Percentiles rank a stretch among this genome's conserved stretches.
Evolutionary conservation across 352 stramenopile species (phyloP).

Genomic region (Stramenopiles sp.): DNA sequence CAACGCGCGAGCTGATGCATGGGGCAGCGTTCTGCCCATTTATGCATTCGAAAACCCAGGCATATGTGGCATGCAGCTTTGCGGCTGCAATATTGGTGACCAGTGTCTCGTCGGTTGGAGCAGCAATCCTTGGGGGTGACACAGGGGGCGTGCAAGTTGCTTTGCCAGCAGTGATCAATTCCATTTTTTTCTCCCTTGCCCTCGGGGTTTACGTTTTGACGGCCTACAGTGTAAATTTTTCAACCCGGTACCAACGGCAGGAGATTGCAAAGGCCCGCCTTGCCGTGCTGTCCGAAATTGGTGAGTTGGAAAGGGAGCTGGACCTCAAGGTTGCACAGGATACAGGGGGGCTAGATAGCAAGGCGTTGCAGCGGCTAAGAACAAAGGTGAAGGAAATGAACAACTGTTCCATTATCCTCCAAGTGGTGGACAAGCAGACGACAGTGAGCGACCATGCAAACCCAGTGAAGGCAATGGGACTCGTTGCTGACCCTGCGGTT

Average conservation of each 20-base stretch:
- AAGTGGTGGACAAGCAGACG: background rate
- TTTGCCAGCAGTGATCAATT: background rate
- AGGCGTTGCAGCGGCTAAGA: background rate
- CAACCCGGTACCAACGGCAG: background rate
- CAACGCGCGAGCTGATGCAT: background rate
- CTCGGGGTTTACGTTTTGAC: background rate
- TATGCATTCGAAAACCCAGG: background rate
- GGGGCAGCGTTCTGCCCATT: background rate
- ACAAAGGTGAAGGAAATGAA: background rate
- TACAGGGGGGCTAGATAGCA: background rate
- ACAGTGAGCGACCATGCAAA: conserved; percentile 1
- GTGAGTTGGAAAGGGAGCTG: background rate
- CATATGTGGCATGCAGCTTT: background rate
- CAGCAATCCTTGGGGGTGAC: background rate
- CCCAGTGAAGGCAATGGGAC: background rate
- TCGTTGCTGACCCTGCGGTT: background rate
- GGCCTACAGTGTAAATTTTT: conserved; percentile 1
- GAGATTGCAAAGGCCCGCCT: background rate
- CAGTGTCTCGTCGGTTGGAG: background rate
- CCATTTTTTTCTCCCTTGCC: background rate
- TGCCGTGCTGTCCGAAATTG: background rate
- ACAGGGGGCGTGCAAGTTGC: background rate
- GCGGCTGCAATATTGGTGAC: background rate
- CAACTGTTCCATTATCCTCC: background rate
- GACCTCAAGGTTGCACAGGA: background rate